phyloP scores from a whole-genome alignment of 345 rosid genomes.

The Mangifera indica region DNA sequence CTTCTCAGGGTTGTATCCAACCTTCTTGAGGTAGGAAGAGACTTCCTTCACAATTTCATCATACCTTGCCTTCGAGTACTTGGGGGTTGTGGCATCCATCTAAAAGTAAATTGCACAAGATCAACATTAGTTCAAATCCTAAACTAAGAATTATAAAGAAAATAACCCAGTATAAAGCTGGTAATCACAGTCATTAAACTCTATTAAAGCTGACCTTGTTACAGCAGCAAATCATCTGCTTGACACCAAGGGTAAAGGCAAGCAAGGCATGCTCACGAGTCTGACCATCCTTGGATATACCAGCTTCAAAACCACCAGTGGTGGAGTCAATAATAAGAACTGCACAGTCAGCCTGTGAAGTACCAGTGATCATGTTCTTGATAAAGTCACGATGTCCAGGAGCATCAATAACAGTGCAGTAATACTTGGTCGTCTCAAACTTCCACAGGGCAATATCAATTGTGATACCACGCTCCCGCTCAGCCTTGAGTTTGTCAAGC shows the following conservation, averaged over 20 bases:
- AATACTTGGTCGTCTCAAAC: too few species aligned
- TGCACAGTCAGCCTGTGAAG: slow-evolving; percentile 83
- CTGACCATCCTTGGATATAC: slow-evolving; percentile 87
- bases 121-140: neutral
- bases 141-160: neutral
- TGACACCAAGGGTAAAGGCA: too few species aligned
- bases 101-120: neutral
- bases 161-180: neutral
- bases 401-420: too few species aligned
- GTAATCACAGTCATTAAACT: neutral
- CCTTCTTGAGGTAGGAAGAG: slow-evolving; percentile 54
- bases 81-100: slow-evolving; percentile 57
- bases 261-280: slow-evolving; percentile 73
- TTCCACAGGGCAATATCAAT: too few species aligned
- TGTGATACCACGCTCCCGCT: too few species aligned
- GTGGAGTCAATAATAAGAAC: slow-evolving; percentile 77
- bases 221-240: slow-evolving; percentile 78
- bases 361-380: slow-evolving; percentile 81
- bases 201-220: slow-evolving; percentile 41
- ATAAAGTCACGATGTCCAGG: too few species aligned
- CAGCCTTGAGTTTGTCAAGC: too few species aligned
- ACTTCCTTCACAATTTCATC: slow-evolving; percentile 54
- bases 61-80: slow-evolving; percentile 51
- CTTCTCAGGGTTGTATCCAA: slow-evolving; percentile 56
- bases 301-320: slow-evolving; percentile 84